Evolutionary conservation across 1,284 basidiomycete genomes (phyloP), one percentile per base, ranked within the genome.

Genomic region (Mrakiaceae sp.): DNA sequence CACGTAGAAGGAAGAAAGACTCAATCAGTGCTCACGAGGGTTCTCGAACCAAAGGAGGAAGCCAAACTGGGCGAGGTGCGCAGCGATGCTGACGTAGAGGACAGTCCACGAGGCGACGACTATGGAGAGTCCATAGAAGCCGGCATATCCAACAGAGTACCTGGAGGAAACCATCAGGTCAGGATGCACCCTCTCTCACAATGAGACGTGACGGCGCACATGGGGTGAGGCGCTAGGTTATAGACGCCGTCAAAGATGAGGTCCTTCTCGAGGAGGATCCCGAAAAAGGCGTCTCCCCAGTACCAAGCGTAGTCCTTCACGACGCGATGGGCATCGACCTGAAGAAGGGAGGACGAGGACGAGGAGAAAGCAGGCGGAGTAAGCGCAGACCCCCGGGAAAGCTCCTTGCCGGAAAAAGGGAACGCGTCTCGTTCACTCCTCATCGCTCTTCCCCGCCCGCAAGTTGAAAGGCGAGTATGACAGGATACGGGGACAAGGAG

Each of bases 201-300:
- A 27, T 27, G 27, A 27, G 27, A 27, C 27, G 27, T 27, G 58
- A 64, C 27, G 62, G 64, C 49, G 48, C 76, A 78, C 79, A 79
- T 79, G 10, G 78, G 79, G 70, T 80, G 79, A 5, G 78, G 78
- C 0, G 79, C 79, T 59, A 91, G 81, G 73, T 98, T 94, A 72
- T 98, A 98, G 7, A 98, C 95, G 7, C 96, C 96, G 74, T 98
- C 94, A 74, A 98, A 98, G 4, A 98, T 88, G 39, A 98, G 81
- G 60, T 87, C 87, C 60, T 79, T 74, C 71, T 83, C 79, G 68
- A 81, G 77, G 64, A 80, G 79, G 66, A 76, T 73, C 65, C 79
- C 71, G 81, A 97, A 98, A 79, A 98, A 98, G 60, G 89, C 89
- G 73, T 98, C 95, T 16, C 95, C 95, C 95, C 95, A 98, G 77